Conservation (phyloP, 2,329 filamentous ascomycete genomes). For the Verticillium nonalfalfae region DNA sequence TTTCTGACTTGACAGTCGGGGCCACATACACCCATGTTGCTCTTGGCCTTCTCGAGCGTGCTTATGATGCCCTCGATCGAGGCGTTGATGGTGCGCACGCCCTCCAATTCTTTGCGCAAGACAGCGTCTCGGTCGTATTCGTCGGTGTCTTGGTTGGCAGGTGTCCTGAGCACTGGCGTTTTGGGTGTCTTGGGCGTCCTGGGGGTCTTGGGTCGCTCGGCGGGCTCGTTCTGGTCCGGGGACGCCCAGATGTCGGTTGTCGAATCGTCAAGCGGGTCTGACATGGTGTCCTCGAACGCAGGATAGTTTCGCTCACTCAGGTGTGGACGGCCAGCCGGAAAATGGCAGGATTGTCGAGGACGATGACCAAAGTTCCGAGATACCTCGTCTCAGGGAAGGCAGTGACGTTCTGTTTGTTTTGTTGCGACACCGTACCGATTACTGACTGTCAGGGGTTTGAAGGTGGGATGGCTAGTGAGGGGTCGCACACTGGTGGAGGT, state of each 20-base stretch:
- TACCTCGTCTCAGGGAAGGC: background rate
- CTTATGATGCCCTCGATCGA: slow-evolving; percentile 74
- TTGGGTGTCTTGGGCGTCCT: slow-evolving; percentile 42
- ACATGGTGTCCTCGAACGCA: slow-evolving; percentile 24
- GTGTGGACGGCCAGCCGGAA: too few species aligned
- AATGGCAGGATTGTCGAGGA: too few species aligned
- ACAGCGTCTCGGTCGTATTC: slow-evolving; percentile 65
- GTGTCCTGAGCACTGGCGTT: slow-evolving; percentile 39
- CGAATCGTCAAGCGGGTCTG: slow-evolving; percentile 37
- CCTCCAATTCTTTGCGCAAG: slow-evolving; percentile 73
- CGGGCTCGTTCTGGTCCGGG: slow-evolving; percentile 23
- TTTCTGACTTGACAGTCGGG: background rate
- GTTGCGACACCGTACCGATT: background rate
- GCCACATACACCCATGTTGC: slow-evolving; percentile 65
- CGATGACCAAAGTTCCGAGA: too few species aligned
- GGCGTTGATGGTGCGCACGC: slow-evolving; percentile 78
- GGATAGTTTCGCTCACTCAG: too few species aligned
- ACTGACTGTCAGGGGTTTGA: background rate
- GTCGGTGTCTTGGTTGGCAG: slow-evolving; percentile 18
- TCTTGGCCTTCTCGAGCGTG: slow-evolving; percentile 64
- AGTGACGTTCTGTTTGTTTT: slow-evolving; percentile 6
- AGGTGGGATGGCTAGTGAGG: background rate
- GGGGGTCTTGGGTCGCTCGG: slow-evolving; percentile 33
- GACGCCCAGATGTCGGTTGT: slow-evolving; percentile 43
- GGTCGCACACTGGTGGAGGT: background rate